A percentile compares a stretch with the other conserved stretches of the same genome.
Evolutionary conservation across 2,329 filamentous ascomycete species (phyloP).

Genomic region (Fusarium sp.): DNA sequence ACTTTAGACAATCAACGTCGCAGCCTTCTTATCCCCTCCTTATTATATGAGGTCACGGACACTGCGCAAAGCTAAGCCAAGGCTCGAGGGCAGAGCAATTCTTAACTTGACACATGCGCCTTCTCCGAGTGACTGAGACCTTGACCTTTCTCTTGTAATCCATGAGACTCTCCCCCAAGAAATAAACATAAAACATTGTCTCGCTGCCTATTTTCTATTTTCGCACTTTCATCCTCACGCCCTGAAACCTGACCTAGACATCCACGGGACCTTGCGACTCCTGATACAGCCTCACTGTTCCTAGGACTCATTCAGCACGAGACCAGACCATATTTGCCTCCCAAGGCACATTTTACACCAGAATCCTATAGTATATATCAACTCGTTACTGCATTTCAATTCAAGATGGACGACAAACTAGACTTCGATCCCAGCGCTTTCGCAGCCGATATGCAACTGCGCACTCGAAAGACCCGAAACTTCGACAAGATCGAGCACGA

Average conservation of each 20-base stretch:
- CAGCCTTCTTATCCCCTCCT: slow-evolving; percentile 1
- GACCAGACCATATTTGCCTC: slow-evolving; percentile 30
- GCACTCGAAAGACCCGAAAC: slow-evolving; percentile 59
- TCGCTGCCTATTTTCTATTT: slow-evolving; percentile 14
- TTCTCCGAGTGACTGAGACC: slow-evolving; percentile 26
- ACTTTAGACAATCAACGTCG: slow-evolving; percentile 27
- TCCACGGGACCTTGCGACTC: slow-evolving; percentile 35
- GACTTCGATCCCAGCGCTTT: slow-evolving; percentile 42
- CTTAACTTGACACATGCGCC: not conserved
- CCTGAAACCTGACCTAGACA: slow-evolving; percentile 35
- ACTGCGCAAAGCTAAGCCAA: slow-evolving; percentile 5
- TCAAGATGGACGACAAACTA: slow-evolving; percentile 41
- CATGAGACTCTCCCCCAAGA: not conserved
- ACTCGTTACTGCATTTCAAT: slow-evolving; percentile 1
- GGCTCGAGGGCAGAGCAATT: not conserved
- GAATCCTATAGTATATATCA: slow-evolving; percentile 14
- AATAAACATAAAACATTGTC: slow-evolving; percentile 20
- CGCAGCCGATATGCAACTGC: slow-evolving; percentile 60
- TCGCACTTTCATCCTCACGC: not conserved
- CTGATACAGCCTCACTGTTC: slow-evolving; percentile 32
- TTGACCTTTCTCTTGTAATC: not conserved
- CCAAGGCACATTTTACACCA: slow-evolving; percentile 1
- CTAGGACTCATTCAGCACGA: slow-evolving; percentile 33
- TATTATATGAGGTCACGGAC: slow-evolving; percentile 31
- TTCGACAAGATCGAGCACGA: slow-evolving; percentile 63